Conservation (phyloP, 2,329 filamentous ascomycete species). For the Claviceps africana region DNA sequence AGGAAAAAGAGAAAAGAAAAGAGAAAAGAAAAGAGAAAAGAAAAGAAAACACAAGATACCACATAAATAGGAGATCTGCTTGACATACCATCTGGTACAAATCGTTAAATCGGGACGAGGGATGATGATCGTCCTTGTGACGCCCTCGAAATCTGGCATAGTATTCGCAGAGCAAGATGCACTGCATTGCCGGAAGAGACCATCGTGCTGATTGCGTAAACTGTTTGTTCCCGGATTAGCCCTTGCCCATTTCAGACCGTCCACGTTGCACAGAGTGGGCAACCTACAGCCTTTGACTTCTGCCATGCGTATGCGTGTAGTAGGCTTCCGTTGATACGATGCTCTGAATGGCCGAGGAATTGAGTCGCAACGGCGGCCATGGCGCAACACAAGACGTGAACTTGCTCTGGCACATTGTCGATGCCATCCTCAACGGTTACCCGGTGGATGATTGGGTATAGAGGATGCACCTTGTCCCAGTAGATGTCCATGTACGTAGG, state of each 20-base stretch:
- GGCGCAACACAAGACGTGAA: constrained; percentile 33
- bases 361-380: constrained; percentile 46
- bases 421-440: constrained; percentile 26
- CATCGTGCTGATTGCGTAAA: constrained; percentile 22
- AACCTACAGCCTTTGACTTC: constrained; percentile 35
- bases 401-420: constrained; percentile 17
- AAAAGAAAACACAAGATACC: background rate
- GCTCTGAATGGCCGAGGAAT: constrained; percentile 31
- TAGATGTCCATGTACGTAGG: constrained; percentile 38
- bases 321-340: constrained; percentile 34
- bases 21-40: constrained; percentile 6
- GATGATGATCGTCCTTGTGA: constrained; percentile 28
- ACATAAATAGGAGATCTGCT: background rate
- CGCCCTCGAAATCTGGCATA: constrained; percentile 41
- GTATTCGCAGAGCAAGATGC: constrained; percentile 40
- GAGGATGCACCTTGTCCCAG: constrained; percentile 35
- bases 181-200: constrained; percentile 37
- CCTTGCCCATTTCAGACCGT: background rate
- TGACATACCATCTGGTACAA: constrained; percentile 41
- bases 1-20: background rate
- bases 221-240: constrained; percentile 19
- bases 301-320: constrained; percentile 38
- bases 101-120: constrained; percentile 35
- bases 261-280: background rate
- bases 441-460: constrained; percentile 37